A percentile compares a stretch with the other conserved stretches of the same genome.
Conservation (phyloP, 129 eudicot species). For the Ambrosia artemisiifolia region DNA sequence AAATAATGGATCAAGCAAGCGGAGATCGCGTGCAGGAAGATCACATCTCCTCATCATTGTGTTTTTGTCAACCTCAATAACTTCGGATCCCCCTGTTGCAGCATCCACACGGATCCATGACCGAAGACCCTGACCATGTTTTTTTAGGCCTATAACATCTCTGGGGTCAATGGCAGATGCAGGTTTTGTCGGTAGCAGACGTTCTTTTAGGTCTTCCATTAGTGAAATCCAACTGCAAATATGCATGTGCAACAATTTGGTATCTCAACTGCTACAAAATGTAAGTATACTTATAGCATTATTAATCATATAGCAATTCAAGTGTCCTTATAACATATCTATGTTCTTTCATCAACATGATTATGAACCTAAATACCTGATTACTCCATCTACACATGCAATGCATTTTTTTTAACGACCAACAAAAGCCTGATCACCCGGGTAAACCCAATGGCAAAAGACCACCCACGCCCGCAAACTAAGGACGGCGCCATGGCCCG, state of each 20-base stretch:
- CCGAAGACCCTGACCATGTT: constrained; percentile 91
- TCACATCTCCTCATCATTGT: constrained; percentile 91
- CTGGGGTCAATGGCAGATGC: constrained; percentile 54
- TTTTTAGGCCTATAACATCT: constrained; percentile 74
- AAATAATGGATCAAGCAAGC: constrained; percentile 83
- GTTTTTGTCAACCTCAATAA: constrained; percentile 89
- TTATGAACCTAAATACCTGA: neutral
- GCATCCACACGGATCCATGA: constrained; percentile 94
- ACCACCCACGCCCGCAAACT: too few relatives aligned
- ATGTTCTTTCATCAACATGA: neutral
- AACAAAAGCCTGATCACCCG: too few relatives aligned
- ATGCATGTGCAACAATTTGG: neutral
- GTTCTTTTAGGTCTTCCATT: constrained; percentile 84
- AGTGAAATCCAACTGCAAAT: constrained; percentile 20
- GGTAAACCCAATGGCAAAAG: too few relatives aligned
- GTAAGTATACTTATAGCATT: neutral
- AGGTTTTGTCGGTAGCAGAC: constrained; percentile 61
- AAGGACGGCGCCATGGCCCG: too few relatives aligned
- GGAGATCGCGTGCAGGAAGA: constrained; percentile 97
- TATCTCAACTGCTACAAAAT: neutral
- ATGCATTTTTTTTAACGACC: too few relatives aligned
- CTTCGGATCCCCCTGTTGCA: constrained; percentile 61
- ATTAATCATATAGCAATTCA: neutral
- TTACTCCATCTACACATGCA: too few relatives aligned
- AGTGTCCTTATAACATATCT: neutral